Percentiles rank a stretch among this genome's conserved stretches.
These are phyloP conservation scores for Casuarina glauca DNA, from an alignment of 306 rosid species.

Conservation along the genomic window DNA sequence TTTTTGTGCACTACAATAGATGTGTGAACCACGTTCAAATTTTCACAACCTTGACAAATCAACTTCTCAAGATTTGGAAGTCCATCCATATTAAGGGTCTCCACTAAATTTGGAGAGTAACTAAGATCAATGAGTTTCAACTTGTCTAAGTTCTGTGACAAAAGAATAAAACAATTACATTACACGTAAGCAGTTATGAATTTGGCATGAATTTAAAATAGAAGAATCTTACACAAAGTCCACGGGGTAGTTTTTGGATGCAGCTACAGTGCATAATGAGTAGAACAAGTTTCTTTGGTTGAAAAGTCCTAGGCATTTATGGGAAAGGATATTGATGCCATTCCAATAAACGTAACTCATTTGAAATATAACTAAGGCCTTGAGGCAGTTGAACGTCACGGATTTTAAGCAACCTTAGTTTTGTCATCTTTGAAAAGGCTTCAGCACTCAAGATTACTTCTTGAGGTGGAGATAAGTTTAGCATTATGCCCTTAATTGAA, in stretches of 20 bases:
- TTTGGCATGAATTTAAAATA: background rate
- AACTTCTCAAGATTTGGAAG: no score
- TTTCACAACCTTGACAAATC: no score
- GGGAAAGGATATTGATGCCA: constrained; percentile 23
- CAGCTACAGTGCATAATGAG: constrained; percentile 22
- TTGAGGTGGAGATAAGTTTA: background rate
- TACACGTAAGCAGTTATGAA: background rate
- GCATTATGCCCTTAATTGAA: background rate
- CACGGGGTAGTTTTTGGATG: constrained; percentile 6
- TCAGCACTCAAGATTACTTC: constrained; percentile 11
- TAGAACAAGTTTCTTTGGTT: constrained; percentile 18
- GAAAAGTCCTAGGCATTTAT: constrained; percentile 16
- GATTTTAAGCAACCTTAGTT: constrained; percentile 25
- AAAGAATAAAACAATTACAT: background rate
- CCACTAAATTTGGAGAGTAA: constrained; percentile 9
- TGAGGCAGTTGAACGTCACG: constrained; percentile 14
- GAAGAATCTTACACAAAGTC: constrained; percentile 2
- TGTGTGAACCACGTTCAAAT: no score
- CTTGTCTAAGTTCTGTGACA: background rate
- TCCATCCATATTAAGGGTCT: constrained; percentile 5
- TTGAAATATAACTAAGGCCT: constrained; percentile 12
- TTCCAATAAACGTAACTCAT: constrained; percentile 18
- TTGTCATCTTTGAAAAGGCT: constrained; percentile 26
- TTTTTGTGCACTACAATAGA: no score
- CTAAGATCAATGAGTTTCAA: constrained; percentile 30